phyloP scores from a whole-genome alignment of 1,284 basidiomycete species.

The Abortiporus biennis region DNA sequence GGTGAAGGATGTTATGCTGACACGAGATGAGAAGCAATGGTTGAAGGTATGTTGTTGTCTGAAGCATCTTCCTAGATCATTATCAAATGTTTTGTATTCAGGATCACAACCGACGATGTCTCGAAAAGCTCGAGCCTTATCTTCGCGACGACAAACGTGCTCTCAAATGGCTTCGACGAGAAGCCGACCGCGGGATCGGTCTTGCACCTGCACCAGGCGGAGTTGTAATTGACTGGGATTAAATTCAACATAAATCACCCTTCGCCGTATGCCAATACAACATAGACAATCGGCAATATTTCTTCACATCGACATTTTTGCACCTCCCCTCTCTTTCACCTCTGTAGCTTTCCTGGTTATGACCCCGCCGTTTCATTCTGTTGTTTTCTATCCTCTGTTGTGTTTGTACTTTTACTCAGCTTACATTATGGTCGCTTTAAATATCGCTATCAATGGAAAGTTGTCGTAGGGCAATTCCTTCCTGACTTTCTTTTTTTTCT shows the following conservation, averaged over 20 bases:
- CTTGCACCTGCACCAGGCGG: slow-evolving; percentile 56
- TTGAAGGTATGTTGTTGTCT: slow-evolving; percentile 63
- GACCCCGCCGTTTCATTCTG: background rate
- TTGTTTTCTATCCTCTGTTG: background rate
- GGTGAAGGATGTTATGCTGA: slow-evolving; percentile 81
- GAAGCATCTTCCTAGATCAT: background rate
- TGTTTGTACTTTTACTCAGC: no score
- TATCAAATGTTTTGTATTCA: slow-evolving; percentile 19
- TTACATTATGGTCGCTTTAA: no score
- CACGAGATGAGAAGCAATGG: slow-evolving; percentile 85
- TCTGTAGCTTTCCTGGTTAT: background rate
- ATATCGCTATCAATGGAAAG: no score
- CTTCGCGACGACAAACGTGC: slow-evolving; percentile 79
- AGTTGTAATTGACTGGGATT: slow-evolving; percentile 73
- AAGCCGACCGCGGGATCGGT: slow-evolving; percentile 67
- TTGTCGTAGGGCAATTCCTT: no score
- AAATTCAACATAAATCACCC: slow-evolving; percentile 10
- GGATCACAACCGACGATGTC: slow-evolving; percentile 83
- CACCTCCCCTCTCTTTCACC: background rate
- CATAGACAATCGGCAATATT: no score
- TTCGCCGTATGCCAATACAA: slow-evolving; percentile 1
- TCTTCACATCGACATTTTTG: slow-evolving; percentile 1
- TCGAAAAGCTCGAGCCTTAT: slow-evolving; percentile 64
- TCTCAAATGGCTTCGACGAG: slow-evolving; percentile 74
- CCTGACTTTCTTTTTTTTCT: no score